phyloP scores from a whole-genome alignment of 1,284 basidiomycete species.

The Irpex rosettiformis region DNA sequence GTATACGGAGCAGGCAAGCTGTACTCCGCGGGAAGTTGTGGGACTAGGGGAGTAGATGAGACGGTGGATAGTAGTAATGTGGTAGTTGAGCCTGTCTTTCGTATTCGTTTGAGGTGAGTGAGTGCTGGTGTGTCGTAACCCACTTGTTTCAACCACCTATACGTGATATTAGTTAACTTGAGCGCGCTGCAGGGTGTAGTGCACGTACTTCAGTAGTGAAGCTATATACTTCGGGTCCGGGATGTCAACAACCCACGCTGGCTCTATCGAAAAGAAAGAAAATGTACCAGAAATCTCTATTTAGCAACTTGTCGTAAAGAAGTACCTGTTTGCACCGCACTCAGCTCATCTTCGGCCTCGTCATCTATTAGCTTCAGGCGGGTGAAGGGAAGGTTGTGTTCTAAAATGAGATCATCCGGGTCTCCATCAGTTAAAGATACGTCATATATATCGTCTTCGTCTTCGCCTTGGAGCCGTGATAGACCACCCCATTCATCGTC shows the following conservation, averaged over 20 bases:
- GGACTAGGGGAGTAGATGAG: conserved; percentile 19
- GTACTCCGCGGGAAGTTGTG: conserved; percentile 26
- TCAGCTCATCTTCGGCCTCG: conserved; percentile 58
- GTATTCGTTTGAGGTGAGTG: conserved; percentile 79
- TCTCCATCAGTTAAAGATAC: conserved; percentile 30
- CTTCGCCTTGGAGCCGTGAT: conserved; percentile 27
- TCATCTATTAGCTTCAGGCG: conserved; percentile 50
- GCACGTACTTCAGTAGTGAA: conserved; percentile 59
- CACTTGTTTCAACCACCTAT: conserved; percentile 62
- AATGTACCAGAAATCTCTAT: neutral
- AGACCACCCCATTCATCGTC: conserved; percentile 49
- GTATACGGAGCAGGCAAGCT: conserved; percentile 48
- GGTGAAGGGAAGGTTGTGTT: conserved; percentile 60
- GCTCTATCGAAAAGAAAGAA: conserved; percentile 24
- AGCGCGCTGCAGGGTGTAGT: neutral
- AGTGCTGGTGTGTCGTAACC: conserved; percentile 59
- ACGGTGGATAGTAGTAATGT: conserved; percentile 52
- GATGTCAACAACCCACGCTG: conserved; percentile 88
- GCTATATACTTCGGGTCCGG: conserved; percentile 61
- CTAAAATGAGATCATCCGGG: conserved; percentile 43
- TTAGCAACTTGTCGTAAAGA: conserved; percentile 6
- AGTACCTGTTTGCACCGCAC: conserved; percentile 54
- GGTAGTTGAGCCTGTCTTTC: conserved; percentile 44
- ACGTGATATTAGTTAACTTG: conserved; percentile 1
- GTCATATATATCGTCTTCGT: conserved; percentile 21